Base-by-base conservation (phyloP, 495 filamentous ascomycete genomes). In the Aspergillus sclerotioniger region DNA sequence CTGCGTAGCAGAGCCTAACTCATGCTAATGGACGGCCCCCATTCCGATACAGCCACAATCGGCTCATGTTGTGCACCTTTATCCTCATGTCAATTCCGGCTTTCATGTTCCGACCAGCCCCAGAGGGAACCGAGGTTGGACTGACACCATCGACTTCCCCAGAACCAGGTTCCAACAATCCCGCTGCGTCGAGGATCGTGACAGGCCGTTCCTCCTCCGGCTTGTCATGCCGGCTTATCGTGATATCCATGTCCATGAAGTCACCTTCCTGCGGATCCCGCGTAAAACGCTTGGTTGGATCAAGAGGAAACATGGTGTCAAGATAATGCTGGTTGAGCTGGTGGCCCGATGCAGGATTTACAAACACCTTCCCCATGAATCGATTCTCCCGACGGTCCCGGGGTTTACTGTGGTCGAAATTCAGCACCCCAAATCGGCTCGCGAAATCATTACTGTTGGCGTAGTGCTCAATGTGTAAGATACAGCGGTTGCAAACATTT, bases 301-400 rank as follows among this genome's bases (percentile, higher is more conserved):
- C 70, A 8, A 77, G 62, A 3, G 72, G 66, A 49, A 96, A 96
- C 87, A 95, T 93, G n/a, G 68, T 73, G 53, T 88, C 84, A 0
- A 95, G 73, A 50, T 94, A 96, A 64, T 96, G 91, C 74, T 91
- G 87, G 53, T 83, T 85, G 56, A 96, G 78, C 58, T 89, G 76
- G 66, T 96, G 91, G 0, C 91, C 91, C 1, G 80, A 71, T 0
- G 80, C 84, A 3, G 75, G 74, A 1, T 85, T 80, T n/a, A 82
- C 77, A 57, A 95, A 95, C 0, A 96, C 78, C 13, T 83, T 82
- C 1, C 91, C 91, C 66, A 89, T 83, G 70, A 87, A 96, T 19
- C 89, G 80, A 50, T 80, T 79, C 0, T 70, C 65, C 44, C 73
- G 29, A 49, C 20, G 28, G 28, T 49, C 20, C 17, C 1, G 13